Base-by-base conservation (phyloP, 768 basidiomycete genomes). In the Lanmaoa pseudosensibilis region DNA sequence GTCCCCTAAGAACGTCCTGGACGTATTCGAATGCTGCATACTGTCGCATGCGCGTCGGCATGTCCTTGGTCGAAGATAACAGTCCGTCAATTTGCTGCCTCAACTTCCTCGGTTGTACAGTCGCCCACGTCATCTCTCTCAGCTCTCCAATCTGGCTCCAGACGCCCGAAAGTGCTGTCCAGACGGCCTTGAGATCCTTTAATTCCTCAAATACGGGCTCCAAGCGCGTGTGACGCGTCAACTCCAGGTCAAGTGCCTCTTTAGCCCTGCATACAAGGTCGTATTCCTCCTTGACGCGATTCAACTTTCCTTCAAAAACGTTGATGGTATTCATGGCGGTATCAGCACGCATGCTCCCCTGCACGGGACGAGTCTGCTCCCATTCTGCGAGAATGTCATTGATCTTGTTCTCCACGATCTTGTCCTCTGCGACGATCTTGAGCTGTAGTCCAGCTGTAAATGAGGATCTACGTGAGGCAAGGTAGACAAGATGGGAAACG, bases 351-450 rank as follows among this genome's bases (percentile, higher is more conserved):
- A 98, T 87, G 74, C 84, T 92, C 38, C 97, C 97, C 73, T 98
- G 95, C 15, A 99, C 92, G 1, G 97, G 97, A 66, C 97, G 92
- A 60, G 88, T 92, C 66, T 88, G 83, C 70, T 98, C 95, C 97
- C 97, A 98, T 72, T 98, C 97, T 54, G 79, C 74, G 16, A 97
- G 79, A 55, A 94, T 83, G 65, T 97, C 94, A 65, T 83, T 87
- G 67, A 98, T 94, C 77, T 93, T 94, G 74, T 93, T 92, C 77
- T 96, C 93, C 2, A 98, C 86, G 52, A 98, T 94, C 78, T 96
- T 96, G 79, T 98, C 97, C 73, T 99, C 94, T 2, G 97, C 94
- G n/a, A 96, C 92, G 71, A 99, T 96, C 82, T 98, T 99, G 59
- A 98, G 80, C 73, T 98, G 97, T n/a, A 99, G 79, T 1, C 96